A percentile compares a stretch with the other conserved stretches of the same genome.
phyloP scores from a whole-genome alignment of 192 early-diverging fungal species.

The Rhizoclosmatium sp. region DNA sequence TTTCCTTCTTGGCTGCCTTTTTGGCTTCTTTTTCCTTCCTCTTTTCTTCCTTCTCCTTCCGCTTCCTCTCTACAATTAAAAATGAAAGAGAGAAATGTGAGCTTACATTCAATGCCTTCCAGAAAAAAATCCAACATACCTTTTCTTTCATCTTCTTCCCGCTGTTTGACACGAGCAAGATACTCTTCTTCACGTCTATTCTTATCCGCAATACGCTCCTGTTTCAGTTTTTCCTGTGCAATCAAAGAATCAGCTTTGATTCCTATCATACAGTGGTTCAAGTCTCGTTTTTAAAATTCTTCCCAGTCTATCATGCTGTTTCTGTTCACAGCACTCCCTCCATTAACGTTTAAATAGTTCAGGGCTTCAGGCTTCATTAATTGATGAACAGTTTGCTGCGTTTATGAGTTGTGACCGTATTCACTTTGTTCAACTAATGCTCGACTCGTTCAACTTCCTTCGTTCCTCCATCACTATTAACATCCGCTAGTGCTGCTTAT shows the following conservation, averaged over 20 bases:
- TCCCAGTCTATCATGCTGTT: no score
- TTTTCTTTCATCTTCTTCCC: constrained; percentile 45
- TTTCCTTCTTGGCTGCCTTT: constrained; percentile 27
- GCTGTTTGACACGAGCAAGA: constrained; percentile 35
- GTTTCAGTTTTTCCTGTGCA: constrained; percentile 41
- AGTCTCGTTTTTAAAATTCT: no score
- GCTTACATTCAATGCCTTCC: no score
- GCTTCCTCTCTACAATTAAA: constrained; percentile 30
- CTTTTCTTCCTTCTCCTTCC: constrained; percentile 29
- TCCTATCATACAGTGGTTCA: no score
- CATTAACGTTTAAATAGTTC: no score
- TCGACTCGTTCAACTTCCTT: no score
- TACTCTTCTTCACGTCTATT: constrained; percentile 35
- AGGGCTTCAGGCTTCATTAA: no score
- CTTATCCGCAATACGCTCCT: constrained; percentile 44
- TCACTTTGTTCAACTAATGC: not conserved
- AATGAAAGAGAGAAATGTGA: not conserved
- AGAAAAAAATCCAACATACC: constrained; percentile 36
- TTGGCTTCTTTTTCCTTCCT: constrained; percentile 28
- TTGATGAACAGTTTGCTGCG: no score
- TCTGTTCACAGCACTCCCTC: no score
- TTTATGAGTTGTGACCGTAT: not conserved
- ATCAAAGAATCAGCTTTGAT: not conserved
- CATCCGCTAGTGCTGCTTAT: no score
- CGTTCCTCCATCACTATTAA: no score